Percentiles rank a stretch among this genome's conserved stretches.
Conservation (phyloP, 768 basidiomycete species). For the Leccinum subgranulosum region DNA sequence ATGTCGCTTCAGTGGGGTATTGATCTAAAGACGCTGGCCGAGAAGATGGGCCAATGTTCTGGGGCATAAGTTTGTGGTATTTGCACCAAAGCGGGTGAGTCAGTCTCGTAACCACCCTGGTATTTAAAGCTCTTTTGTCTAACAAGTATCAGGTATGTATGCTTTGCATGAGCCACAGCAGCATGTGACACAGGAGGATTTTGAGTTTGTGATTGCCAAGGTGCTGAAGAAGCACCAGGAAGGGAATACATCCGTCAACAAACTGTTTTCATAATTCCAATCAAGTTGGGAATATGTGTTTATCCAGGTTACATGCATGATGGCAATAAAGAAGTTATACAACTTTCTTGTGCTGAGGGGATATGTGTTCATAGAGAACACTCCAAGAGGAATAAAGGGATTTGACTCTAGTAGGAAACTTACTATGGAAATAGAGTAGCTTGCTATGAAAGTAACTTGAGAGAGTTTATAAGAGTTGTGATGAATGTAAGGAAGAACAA, state of each 20-base stretch:
- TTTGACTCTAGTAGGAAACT: no score
- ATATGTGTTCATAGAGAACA: no score
- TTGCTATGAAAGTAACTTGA: no score
- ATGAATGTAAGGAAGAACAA: no score
- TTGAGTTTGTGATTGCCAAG: conserved; percentile 98
- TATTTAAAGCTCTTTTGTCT: not conserved
- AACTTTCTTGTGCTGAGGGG: no score
- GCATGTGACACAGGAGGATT: conserved; percentile 98
- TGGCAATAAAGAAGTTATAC: no score
- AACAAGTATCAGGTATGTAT: conserved; percentile 71
- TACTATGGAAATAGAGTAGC: no score
- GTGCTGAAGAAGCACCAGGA: conserved; percentile 97
- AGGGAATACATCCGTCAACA: conserved; percentile 90
- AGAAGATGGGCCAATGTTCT: conserved; percentile 99
- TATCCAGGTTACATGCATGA: no score
- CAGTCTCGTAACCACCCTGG: not conserved
- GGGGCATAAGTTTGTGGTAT: conserved; percentile 98
- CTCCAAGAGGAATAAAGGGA: no score
- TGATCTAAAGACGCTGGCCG: conserved; percentile 91
- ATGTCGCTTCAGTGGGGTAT: conserved; percentile 99
- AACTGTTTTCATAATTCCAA: conserved; percentile 64
- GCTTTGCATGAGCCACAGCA: conserved; percentile 92
- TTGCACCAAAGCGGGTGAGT: conserved; percentile 90
- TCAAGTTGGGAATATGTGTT: no score
- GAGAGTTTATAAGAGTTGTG: no score